Evolutionary conservation across 1,284 basidiomycete species (phyloP).

Genomic region (Trametes polyzona): DNA sequence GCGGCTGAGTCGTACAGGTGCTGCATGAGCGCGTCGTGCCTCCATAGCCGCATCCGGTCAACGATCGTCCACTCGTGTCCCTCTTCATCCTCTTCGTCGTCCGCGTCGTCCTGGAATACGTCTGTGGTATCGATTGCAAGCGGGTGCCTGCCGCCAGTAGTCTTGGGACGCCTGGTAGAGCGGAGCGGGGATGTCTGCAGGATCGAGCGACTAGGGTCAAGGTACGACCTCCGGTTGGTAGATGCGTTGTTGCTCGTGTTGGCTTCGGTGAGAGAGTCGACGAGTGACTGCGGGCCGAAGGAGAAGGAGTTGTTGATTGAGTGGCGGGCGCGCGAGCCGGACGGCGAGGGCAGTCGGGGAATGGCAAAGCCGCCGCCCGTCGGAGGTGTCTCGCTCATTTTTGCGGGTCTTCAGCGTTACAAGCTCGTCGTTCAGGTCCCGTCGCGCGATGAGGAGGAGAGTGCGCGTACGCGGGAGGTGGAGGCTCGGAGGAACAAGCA

Average conservation of each 20-base stretch:
- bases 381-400: slow-evolving; percentile 39
- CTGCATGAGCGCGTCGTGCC: slow-evolving; percentile 97
- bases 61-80: slow-evolving; percentile 83
- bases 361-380: slow-evolving; percentile 42
- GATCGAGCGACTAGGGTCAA: slow-evolving; percentile 78
- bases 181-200: slow-evolving; percentile 69
- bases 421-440: neutral
- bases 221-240: slow-evolving; percentile 54
- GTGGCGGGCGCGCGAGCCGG: slow-evolving; percentile 55
- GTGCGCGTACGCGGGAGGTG: neutral
- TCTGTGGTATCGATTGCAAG: slow-evolving; percentile 79
- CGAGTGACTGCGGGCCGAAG: slow-evolving; percentile 73
- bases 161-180: slow-evolving; percentile 49
- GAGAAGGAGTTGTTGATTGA: slow-evolving; percentile 84
- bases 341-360: slow-evolving; percentile 42
- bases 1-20: slow-evolving; percentile 97
- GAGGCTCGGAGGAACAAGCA: neutral
- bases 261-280: slow-evolving; percentile 66
- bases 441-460: neutral
- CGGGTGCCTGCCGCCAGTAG: slow-evolving; percentile 60
- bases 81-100: slow-evolving; percentile 53
- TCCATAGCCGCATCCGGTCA: slow-evolving; percentile 95
- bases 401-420: too few species aligned
- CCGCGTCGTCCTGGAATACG: slow-evolving; percentile 65
- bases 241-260: slow-evolving; percentile 60